Conservation (phyloP, 495 filamentous ascomycete species). For the Penicillium manginii region DNA sequence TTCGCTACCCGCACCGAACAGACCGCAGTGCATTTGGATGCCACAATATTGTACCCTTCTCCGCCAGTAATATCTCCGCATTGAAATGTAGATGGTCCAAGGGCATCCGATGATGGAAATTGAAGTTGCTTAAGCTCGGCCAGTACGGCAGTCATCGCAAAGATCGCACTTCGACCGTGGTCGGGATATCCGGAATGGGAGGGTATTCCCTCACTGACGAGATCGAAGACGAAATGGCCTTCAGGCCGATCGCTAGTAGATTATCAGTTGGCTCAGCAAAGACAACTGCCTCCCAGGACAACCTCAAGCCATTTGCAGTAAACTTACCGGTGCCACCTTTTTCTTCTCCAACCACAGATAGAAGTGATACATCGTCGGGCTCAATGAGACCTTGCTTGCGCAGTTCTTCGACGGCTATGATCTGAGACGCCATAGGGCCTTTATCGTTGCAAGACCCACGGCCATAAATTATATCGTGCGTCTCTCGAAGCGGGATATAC, state of each 20-base stretch:
- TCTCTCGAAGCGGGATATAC: constrained; percentile 54
- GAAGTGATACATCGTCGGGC: constrained; percentile 56
- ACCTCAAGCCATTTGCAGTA: constrained; percentile 28
- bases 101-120: constrained; percentile 11
- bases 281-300: constrained; percentile 58
- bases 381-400: constrained; percentile 18
- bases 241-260: constrained; percentile 78
- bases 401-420: constrained; percentile 56
- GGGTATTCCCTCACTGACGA: constrained; percentile 61
- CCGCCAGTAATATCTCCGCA: constrained; percentile 25
- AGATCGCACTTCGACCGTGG: constrained; percentile 72
- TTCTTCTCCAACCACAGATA: constrained; percentile 86
- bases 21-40: constrained; percentile 23
- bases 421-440: constrained; percentile 75
- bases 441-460: constrained; percentile 84
- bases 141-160: constrained; percentile 64
- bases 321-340: constrained; percentile 74
- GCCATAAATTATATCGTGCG: constrained; percentile 59
- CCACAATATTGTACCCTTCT: constrained; percentile 26
- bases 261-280: constrained; percentile 83
- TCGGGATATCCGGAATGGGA: constrained; percentile 77
- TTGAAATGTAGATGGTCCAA: constrained; percentile 26
- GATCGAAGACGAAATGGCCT: constrained; percentile 60
- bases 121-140: constrained; percentile 45
- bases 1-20: constrained; percentile 27